A percentile compares a stretch with the other conserved stretches of the same genome.
Evolutionary conservation across 768 basidiomycete species (phyloP).

Genomic region (Leucocoprinus sp.): DNA sequence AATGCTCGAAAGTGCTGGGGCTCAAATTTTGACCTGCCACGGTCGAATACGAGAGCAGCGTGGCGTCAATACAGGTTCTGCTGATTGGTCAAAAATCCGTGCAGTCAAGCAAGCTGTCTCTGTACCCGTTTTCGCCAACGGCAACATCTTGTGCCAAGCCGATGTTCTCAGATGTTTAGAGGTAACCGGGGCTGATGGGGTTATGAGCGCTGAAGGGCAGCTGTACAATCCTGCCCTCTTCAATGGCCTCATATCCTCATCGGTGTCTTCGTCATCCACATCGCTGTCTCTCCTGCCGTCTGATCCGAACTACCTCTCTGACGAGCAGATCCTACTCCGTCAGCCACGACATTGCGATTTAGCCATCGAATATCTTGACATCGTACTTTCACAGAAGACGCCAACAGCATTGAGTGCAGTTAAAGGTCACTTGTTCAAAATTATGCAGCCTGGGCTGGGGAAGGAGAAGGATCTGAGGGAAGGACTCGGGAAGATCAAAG

Average conservation of each 20-base stretch:
- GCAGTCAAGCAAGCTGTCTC: slow-evolving; percentile 87
- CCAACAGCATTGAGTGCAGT: slow-evolving; percentile 66
- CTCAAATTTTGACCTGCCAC: slow-evolving; percentile 91
- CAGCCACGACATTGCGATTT: slow-evolving; percentile 58
- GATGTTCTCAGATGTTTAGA: slow-evolving; percentile 76
- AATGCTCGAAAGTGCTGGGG: slow-evolving; percentile 93
- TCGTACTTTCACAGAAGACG: slow-evolving; percentile 66
- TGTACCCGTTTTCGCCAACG: slow-evolving; percentile 95
- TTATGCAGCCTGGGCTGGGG: slow-evolving; percentile 71
- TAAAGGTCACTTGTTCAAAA: slow-evolving; percentile 90
- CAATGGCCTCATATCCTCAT: slow-evolving; percentile 22
- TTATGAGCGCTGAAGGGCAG: slow-evolving; percentile 94
- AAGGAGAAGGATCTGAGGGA: slow-evolving; percentile 67
- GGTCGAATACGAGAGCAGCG: slow-evolving; percentile 89
- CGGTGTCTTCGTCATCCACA: slow-evolving; percentile 7
- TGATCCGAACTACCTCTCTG: slow-evolving; percentile 17
- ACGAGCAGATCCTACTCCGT: slow-evolving; percentile 28
- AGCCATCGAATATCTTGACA: slow-evolving; percentile 80
- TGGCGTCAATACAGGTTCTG: slow-evolving; percentile 77
- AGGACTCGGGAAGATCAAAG: slow-evolving; percentile 46
- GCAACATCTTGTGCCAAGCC: slow-evolving; percentile 83
- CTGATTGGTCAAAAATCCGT: slow-evolving; percentile 84
- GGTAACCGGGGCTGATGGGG: slow-evolving; percentile 81
- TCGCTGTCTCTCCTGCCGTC: not conserved
- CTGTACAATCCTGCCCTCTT: slow-evolving; percentile 90